These are phyloP conservation scores for Primulina huaijiensis DNA, from an alignment of 257 asterid species.

Conservation along the genomic window DNA sequence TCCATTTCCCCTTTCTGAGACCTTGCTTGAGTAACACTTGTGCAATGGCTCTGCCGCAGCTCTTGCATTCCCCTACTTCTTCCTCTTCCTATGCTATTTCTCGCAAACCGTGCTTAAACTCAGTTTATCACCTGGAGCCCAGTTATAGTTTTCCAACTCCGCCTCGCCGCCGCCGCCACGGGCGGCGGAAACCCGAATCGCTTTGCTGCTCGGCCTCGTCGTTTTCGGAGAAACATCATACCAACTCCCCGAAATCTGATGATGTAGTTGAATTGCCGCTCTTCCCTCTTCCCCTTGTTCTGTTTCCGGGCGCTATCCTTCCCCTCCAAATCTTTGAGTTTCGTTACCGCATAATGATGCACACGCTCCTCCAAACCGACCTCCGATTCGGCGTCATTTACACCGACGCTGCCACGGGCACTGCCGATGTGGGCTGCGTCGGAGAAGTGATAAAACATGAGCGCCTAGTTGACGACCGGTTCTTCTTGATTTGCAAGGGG, in stretches of 20 bases:
- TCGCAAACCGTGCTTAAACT: conserved; percentile 47
- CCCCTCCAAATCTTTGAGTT: conserved; percentile 95
- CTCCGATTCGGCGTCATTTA: conserved; percentile 95
- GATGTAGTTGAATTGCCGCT: conserved; percentile 90
- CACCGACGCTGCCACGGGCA: conserved; percentile 78
- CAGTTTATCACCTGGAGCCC: conserved; percentile 29
- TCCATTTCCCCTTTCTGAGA: not conserved
- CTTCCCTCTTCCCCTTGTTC: conserved; percentile 89
- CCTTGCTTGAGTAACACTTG: not conserved
- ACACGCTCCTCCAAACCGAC: conserved; percentile 92
- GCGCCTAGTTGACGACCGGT: conserved; percentile 87
- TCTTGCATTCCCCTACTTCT: conserved; percentile 62
- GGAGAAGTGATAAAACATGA: conserved; percentile 93
- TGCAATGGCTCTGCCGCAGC: conserved; percentile 75
- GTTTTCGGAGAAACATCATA: conserved; percentile 74
- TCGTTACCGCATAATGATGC: conserved; percentile 98
- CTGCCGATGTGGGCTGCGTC: conserved; percentile 92
- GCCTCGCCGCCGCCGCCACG: conserved; percentile 34
- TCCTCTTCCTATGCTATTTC: conserved; percentile 38
- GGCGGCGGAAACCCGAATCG: conserved; percentile 39
- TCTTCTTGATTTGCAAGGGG: conserved; percentile 87
- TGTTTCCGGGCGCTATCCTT: conserved; percentile 88
- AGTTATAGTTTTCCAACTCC: conserved; percentile 22
- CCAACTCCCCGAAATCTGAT: conserved; percentile 56
- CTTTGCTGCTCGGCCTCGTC: conserved; percentile 84